Percentiles rank a stretch among this genome's conserved stretches.
These are phyloP conservation scores for Colletotrichum caudatum DNA, from an alignment of 2,329 filamentous ascomycete genomes.

Conservation along the genomic window DNA sequence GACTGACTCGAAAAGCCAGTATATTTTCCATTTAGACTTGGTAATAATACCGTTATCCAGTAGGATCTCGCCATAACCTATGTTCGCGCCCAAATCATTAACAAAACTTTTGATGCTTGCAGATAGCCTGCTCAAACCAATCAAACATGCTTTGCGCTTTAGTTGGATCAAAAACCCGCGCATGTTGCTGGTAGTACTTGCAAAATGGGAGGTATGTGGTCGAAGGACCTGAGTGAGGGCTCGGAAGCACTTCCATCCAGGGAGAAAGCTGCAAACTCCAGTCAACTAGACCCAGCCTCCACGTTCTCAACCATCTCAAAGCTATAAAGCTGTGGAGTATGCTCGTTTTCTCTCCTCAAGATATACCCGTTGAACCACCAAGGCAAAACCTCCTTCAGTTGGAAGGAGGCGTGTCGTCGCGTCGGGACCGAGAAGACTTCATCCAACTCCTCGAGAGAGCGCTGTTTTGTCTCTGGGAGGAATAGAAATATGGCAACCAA, in stretches of 20 bases:
- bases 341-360: background rate
- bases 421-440: slow-evolving; percentile 53
- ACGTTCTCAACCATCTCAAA: slow-evolving; percentile 20
- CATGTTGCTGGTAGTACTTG: too few relatives aligned
- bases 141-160: too few relatives aligned
- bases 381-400: slow-evolving; percentile 44
- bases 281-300: background rate
- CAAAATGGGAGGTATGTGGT: too few relatives aligned
- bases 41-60: slow-evolving; percentile 19
- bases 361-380: slow-evolving; percentile 34
- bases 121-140: too few relatives aligned
- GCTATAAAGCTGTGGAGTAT: slow-evolving; percentile 16
- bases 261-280: background rate
- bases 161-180: too few relatives aligned
- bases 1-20: slow-evolving; percentile 45
- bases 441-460: slow-evolving; percentile 61
- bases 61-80: slow-evolving; percentile 8
- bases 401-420: slow-evolving; percentile 49
- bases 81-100: too few relatives aligned
- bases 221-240: too few relatives aligned
- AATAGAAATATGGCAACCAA: slow-evolving; percentile 62
- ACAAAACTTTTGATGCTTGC: too few relatives aligned
- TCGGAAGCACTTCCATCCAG: background rate
- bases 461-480: slow-evolving; percentile 64
- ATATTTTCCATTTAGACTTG: slow-evolving; percentile 28